Base-by-base conservation (phyloP, 1,284 basidiomycete species). In the Volvariella volvacea region DNA sequence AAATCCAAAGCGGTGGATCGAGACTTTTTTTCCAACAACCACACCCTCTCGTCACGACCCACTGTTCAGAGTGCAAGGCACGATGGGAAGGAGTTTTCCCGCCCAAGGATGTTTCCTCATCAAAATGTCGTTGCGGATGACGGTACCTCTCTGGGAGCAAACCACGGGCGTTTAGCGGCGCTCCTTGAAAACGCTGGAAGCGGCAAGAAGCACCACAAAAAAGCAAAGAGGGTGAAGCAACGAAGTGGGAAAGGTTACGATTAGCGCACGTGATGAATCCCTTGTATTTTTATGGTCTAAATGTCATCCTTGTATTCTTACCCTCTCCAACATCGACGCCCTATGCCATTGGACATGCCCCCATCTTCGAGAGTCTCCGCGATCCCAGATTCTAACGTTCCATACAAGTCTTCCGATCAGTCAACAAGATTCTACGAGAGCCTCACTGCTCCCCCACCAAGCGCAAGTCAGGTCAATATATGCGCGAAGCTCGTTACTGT, bases 171-270 rank as follows among this genome's bases (percentile, higher is more conserved):
- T 47, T 60, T 75, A 12, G 67, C 70, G 8, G 59, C 70, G 1
- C 62, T 78, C n/a, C 52, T 78, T 44, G 70, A 67, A 36, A 73
- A 66, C 36, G 68, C 65, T 15, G 70, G 61, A 17, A 69, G 63
- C 7, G 77, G 78, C 16, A 97, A 96, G 72, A 94, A 92, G 62
- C 85, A 88, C 56, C 89, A 91, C 71, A 98, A 94, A 68, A 88
- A 83, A 57, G 67, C 76, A 67, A 83, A 90, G 73, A 70, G 83
- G 45, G 78, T 77, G 45, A 97, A 97, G 67, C 85, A 92, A 64
- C 70, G 93, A 52, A 92, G 88, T 56, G 93, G 93, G 20, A 84
- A 80, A 57, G 93, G 93, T 22, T 96, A 96, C 56, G 93, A 94
- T 56, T 36, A 36, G 34, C 25, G 34, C 34, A 20, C 14, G 34